phyloP scores from a whole-genome alignment of 306 rosid genomes.

The Acacia confusa region DNA sequence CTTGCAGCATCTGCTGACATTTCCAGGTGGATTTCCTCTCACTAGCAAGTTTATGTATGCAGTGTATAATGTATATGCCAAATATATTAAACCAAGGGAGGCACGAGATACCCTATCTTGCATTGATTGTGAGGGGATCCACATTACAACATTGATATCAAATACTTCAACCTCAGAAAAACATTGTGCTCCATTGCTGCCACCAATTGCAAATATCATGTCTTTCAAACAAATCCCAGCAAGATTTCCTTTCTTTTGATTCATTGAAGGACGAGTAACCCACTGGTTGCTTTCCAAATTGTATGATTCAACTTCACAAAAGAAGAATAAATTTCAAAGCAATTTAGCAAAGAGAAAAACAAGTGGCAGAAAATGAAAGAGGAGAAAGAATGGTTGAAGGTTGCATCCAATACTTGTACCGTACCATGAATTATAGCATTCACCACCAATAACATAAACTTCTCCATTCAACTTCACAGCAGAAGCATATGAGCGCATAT shows the following conservation, averaged over 20 bases:
- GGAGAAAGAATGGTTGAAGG: background rate
- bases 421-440: constrained; percentile 27
- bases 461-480: constrained; percentile 40
- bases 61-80: background rate
- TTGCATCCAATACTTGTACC: constrained; percentile 40
- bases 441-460: constrained; percentile 47
- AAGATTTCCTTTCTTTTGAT: constrained; percentile 23
- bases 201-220: constrained; percentile 54
- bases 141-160: constrained; percentile 40
- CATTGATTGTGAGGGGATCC: constrained; percentile 46
- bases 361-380: constrained; percentile 5
- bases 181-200: constrained; percentile 42
- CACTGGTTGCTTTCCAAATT: constrained; percentile 38
- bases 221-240: constrained; percentile 45
- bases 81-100: background rate
- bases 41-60: background rate
- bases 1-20: background rate
- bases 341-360: background rate
- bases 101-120: constrained; percentile 30
- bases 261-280: background rate
- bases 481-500: constrained; percentile 32
- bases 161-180: constrained; percentile 49
- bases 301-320: constrained; percentile 49
- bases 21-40: background rate
- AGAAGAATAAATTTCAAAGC: constrained; percentile 7